A percentile compares a stretch with the other conserved stretches of the same genome.
These are phyloP conservation scores for Penicillium bialowiezense DNA, from an alignment of 495 filamentous ascomycete genomes.

Conservation along the genomic window DNA sequence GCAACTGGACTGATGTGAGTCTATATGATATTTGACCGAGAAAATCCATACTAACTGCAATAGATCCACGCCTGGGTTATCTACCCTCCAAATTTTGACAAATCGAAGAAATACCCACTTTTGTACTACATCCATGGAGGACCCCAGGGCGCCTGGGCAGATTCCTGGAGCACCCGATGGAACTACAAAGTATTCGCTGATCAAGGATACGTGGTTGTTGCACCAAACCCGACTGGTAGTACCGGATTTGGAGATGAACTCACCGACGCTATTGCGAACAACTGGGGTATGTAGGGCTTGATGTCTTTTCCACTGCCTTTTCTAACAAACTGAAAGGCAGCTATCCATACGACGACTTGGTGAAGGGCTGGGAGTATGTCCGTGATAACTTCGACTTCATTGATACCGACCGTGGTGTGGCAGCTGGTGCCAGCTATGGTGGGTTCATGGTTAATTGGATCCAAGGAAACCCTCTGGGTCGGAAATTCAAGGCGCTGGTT, in stretches of 20 bases:
- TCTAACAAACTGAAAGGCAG: slow-evolving; percentile 25
- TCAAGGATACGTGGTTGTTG: slow-evolving; percentile 55
- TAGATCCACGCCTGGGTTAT: slow-evolving; percentile 51
- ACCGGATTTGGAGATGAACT: slow-evolving; percentile 50
- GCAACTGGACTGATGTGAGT: slow-evolving; percentile 36
- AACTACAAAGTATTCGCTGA: slow-evolving; percentile 54
- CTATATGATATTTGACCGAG: neutral
- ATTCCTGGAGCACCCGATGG: slow-evolving; percentile 51
- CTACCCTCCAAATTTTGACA: slow-evolving; percentile 43
- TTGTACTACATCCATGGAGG: slow-evolving; percentile 52
- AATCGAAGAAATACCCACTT: slow-evolving; percentile 49
- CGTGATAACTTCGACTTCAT: slow-evolving; percentile 45
- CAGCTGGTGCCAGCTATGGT: slow-evolving; percentile 49
- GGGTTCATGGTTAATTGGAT: slow-evolving; percentile 61
- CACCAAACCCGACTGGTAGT: slow-evolving; percentile 52
- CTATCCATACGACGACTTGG: slow-evolving; percentile 53
- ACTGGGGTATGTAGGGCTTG: slow-evolving; percentile 40
- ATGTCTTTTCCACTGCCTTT: neutral
- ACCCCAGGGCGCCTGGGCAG: slow-evolving; percentile 47
- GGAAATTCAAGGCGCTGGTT: slow-evolving; percentile 52
- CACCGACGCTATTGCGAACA: slow-evolving; percentile 42
- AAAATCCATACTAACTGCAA: neutral
- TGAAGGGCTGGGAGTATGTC: slow-evolving; percentile 49
- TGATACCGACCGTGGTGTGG: slow-evolving; percentile 49
- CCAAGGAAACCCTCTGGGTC: slow-evolving; percentile 50